phyloP scores from a whole-genome alignment of 148 eudicot genomes.

The Oxyria digyna region DNA sequence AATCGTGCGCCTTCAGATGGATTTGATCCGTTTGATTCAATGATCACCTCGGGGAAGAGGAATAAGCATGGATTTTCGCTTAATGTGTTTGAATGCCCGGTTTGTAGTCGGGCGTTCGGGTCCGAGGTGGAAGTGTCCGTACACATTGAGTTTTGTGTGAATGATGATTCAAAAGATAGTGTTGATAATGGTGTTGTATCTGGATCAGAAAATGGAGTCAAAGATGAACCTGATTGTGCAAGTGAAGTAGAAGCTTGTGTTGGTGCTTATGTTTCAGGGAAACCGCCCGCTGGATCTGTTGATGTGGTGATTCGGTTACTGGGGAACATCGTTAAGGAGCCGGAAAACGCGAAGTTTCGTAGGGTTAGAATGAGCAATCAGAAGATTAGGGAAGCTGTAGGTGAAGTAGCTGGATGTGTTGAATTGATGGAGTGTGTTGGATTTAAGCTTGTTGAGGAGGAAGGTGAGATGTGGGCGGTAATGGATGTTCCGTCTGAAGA shows the following conservation, averaged over 20 bases:
- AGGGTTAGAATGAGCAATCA: constrained; percentile 76
- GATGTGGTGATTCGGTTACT: constrained; percentile 61
- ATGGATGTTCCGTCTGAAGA: constrained; percentile 68
- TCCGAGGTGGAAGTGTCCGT: constrained; percentile 77
- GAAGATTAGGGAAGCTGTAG: constrained; percentile 78
- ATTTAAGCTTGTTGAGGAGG: constrained; percentile 78
- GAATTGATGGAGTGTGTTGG: constrained; percentile 77
- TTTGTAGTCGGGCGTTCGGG: constrained; percentile 53
- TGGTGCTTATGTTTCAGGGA: constrained; percentile 59
- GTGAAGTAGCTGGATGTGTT: constrained; percentile 58
- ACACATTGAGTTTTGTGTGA: constrained; percentile 69
- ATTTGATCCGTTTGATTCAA: constrained; percentile 68
- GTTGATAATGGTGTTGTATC: constrained; percentile 10
- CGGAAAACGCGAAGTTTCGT: constrained; percentile 75
- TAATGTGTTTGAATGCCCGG: constrained; percentile 80
- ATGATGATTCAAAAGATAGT: constrained; percentile 12
- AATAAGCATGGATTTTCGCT: constrained; percentile 58
- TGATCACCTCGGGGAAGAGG: constrained; percentile 67
- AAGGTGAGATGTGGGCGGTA: constrained; percentile 78
- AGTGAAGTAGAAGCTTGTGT: constrained; percentile 44
- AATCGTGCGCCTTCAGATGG: constrained; percentile 24
- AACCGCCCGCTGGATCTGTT: constrained; percentile 49
- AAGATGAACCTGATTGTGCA: constrained; percentile 3
- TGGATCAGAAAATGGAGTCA: constrained; percentile 15
- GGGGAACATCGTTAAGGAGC: constrained; percentile 61